Conservation (phyloP, 2,329 filamentous ascomycete species). For the Phoma sp. region DNA sequence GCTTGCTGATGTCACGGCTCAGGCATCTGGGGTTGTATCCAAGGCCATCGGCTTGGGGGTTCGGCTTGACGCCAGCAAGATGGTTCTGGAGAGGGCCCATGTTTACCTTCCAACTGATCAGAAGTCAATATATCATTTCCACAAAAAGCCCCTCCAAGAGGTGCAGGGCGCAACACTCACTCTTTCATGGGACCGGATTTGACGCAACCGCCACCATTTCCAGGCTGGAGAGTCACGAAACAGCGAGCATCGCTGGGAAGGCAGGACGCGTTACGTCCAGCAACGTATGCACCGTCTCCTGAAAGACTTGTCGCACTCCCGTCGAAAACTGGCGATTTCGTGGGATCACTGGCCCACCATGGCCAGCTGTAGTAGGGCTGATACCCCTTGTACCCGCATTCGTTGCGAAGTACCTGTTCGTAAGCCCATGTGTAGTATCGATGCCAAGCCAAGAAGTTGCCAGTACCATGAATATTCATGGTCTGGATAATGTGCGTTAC, state of each 20-base stretch:
- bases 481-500: conserved; percentile 43
- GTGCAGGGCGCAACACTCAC: neutral
- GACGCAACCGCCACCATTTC: conserved; percentile 22
- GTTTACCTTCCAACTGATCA: conserved; percentile 47
- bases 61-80: conserved; percentile 34
- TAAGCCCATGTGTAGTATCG: conserved; percentile 23
- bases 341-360: conserved; percentile 32
- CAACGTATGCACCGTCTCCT: conserved; percentile 23
- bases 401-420: conserved; percentile 25
- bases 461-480: conserved; percentile 38
- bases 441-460: conserved; percentile 27
- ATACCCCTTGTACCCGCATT: conserved; percentile 26
- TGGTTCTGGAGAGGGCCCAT: conserved; percentile 53
- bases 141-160: too few relatives aligned
- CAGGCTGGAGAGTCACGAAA: conserved; percentile 11
- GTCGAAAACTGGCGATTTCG: conserved; percentile 28
- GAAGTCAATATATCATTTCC: too few relatives aligned
- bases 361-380: conserved; percentile 32
- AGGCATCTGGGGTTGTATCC: conserved; percentile 41
- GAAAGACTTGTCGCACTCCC: conserved; percentile 43
- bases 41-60: conserved; percentile 31
- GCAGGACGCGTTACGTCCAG: conserved; percentile 34
- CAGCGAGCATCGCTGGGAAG: conserved; percentile 13
- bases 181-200: conserved; percentile 4
- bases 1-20: conserved; percentile 42